Percentiles rank a stretch among this genome's conserved stretches.
Conservation (phyloP, 768 basidiomycete species). For the Russula earlei region DNA sequence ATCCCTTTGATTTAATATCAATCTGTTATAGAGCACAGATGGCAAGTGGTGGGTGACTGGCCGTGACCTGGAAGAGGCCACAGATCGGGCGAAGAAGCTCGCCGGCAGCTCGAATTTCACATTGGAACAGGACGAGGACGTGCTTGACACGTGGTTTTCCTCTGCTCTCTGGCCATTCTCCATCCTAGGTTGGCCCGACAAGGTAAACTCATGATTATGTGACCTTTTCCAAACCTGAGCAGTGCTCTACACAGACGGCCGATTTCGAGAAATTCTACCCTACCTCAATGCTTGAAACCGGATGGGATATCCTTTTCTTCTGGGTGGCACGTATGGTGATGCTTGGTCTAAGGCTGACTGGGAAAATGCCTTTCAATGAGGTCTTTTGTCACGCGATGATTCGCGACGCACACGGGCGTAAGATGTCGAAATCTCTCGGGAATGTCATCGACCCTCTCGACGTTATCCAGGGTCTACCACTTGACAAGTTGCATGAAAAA, state of each 20-base stretch:
- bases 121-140: conserved; percentile 91
- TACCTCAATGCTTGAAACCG: conserved; percentile 85
- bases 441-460: conserved; percentile 98
- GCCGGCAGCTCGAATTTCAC: conserved; percentile 60
- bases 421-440: conserved; percentile 97
- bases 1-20: background rate
- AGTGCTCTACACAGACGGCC: conserved; percentile 41
- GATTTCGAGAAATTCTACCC: conserved; percentile 85
- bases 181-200: conserved; percentile 95
- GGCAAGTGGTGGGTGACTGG: conserved; percentile 90
- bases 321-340: conserved; percentile 99
- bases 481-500: conserved; percentile 78
- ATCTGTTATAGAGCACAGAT: conserved; percentile 42
- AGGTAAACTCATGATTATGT: conserved; percentile 35
- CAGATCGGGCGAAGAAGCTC: conserved; percentile 57
- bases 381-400: conserved; percentile 98
- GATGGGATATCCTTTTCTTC: conserved; percentile 99
- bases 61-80: conserved; percentile 66
- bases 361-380: conserved; percentile 86
- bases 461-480: conserved; percentile 74
- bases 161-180: conserved; percentile 97
- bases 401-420: conserved; percentile 95
- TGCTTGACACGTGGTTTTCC: conserved; percentile 99
- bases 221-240: background rate
- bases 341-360: conserved; percentile 84